Evolutionary conservation across 805 yeast genomes (phyloP).

Genomic region (Peterozyma toletana): DNA sequence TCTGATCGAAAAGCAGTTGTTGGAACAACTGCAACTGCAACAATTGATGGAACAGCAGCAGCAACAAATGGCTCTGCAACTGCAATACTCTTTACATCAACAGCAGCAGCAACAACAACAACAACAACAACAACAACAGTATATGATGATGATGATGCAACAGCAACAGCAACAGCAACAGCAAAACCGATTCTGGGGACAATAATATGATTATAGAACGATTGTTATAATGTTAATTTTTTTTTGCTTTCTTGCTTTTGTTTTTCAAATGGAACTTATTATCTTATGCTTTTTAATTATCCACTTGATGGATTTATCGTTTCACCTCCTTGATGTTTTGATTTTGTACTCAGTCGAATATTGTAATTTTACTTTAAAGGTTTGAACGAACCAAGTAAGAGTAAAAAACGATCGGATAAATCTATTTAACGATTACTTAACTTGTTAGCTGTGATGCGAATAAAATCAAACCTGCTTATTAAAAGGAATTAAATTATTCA

Average conservation of each 20-base stretch:
- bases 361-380: too few species aligned
- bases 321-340: too few species aligned
- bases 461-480: background rate
- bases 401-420: too few species aligned
- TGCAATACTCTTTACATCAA: background rate
- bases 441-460: background rate
- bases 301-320: too few species aligned
- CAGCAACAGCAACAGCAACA: background rate
- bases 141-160: background rate
- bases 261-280: too few species aligned
- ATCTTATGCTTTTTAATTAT: too few species aligned
- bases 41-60: slow-evolving; percentile 7
- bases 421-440: too few species aligned
- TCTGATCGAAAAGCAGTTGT: slow-evolving; percentile 2
- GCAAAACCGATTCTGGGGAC: slow-evolving; percentile 1
- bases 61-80: slow-evolving; percentile 7
- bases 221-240: background rate
- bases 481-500: slow-evolving; percentile 3
- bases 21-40: slow-evolving; percentile 7
- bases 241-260: background rate
- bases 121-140: background rate
- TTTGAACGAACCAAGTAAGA: too few species aligned
- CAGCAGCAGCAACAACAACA: slow-evolving; percentile 3
- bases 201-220: slow-evolving; percentile 2
- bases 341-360: too few species aligned